Conservation (phyloP, 164 flowering plant species). For the Aristolochia californica region DNA sequence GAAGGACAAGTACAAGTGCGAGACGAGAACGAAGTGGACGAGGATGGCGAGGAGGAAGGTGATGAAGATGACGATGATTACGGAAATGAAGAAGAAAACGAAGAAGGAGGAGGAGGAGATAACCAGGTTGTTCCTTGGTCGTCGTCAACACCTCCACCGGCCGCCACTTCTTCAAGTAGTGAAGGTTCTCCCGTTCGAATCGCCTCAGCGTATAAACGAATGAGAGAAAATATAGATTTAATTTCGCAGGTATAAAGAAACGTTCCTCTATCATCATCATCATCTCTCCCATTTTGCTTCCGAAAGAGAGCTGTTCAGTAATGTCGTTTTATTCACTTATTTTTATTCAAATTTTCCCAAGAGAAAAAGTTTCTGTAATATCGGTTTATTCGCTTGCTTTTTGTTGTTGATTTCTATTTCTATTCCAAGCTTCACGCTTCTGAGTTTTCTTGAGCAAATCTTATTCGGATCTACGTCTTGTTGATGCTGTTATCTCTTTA, state of each 20-base stretch:
- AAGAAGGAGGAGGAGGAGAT: conserved; percentile 15
- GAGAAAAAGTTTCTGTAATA: too few relatives aligned
- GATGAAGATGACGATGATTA: conserved; percentile 6
- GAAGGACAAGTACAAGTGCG: background rate
- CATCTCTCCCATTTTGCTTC: too few relatives aligned
- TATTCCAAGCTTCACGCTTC: too few relatives aligned
- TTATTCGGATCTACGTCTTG: too few relatives aligned
- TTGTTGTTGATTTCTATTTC: too few relatives aligned
- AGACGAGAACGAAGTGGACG: background rate
- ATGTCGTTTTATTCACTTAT: too few relatives aligned
- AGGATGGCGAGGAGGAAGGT: conserved; percentile 4
- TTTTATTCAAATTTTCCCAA: too few relatives aligned
- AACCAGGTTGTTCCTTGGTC: conserved; percentile 38
- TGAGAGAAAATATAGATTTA: conserved; percentile 21
- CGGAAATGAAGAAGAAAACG: conserved; percentile 5
- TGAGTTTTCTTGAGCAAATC: too few relatives aligned
- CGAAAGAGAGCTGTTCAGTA: too few relatives aligned
- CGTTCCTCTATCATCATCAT: too few relatives aligned
- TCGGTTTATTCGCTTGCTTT: too few relatives aligned
- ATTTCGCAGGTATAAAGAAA: conserved; percentile 19
- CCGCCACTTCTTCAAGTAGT: conserved; percentile 15
- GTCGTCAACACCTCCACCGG: conserved; percentile 23
- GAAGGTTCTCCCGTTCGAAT: conserved; percentile 12
- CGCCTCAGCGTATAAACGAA: conserved; percentile 17
- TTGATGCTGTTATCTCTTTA: too few relatives aligned